Evolutionary conservation across 352 stramenopile species (phyloP), one percentile per base, ranked within the genome.

Genomic region (Phytophthora tubulina): DNA sequence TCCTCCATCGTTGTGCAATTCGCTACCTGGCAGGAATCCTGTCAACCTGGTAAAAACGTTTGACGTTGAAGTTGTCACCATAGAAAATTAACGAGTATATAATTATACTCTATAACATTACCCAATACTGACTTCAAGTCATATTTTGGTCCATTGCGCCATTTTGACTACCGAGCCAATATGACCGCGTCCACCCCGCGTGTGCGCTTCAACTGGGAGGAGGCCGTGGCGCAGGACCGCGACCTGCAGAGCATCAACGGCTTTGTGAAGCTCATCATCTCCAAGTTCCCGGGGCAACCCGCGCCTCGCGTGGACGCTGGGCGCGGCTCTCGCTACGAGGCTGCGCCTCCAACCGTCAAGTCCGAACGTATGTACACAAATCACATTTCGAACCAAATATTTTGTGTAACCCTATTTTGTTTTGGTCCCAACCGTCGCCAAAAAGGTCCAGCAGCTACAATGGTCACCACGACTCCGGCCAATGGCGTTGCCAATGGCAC

Each of bases 181-280:
- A 63, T 63, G 56, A 55, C 30, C 21, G 10, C 30, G 15, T 32
- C 50, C 13, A 35, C 27, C 6, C 38, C 55, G 14, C 66, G 65
- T 36, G 27, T 48, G 39, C 59, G 49, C 15, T 85, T 75, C 48
- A 51, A 74, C 67, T 85, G 78, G 78, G 66, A 81, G 45, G 44
- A 52, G 30, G 78, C 67, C 8, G 58, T 85, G 13, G 27, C 49
- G 30, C 32, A 74, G n/a, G 75, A 85, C 63, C 32, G 32, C n/a
- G 63, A 72, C 31, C 33, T 83, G 17, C 41, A 71, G 63, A 63
- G 52, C 41, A 72, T 79, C 14, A 49, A 80, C 41, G 21, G 44
- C 27, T 72, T 63, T 51, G 60, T 80, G 33, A 51, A 80, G 38
- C 42, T 55, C 6, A 65, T 63, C 2, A 63, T 82, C 33, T 52